Conservation (phyloP, 164 flowering plant genomes). For the Vitis cinerea region DNA sequence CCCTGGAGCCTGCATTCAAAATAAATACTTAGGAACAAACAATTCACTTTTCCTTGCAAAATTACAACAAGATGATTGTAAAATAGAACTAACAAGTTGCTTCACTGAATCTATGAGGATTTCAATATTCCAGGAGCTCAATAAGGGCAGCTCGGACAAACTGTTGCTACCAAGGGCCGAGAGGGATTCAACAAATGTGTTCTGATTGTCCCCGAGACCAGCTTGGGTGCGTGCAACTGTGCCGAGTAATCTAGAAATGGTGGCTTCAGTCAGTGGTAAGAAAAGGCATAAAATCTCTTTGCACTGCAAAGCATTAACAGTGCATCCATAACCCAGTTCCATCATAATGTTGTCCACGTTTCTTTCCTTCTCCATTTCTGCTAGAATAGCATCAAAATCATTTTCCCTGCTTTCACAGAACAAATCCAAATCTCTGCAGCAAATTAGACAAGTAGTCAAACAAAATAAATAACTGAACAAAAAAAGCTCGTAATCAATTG, state of each 20-base stretch:
- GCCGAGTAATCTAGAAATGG: slow-evolving; percentile 66
- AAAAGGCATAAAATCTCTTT: slow-evolving; percentile 75
- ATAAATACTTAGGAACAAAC: slow-evolving; percentile 9
- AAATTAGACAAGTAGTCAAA: slow-evolving; percentile 7
- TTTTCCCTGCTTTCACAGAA: slow-evolving; percentile 42
- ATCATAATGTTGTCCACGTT: slow-evolving; percentile 76
- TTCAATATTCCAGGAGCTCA: slow-evolving; percentile 78
- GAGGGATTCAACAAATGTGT: slow-evolving; percentile 44
- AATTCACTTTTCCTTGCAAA: not conserved
- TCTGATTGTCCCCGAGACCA: slow-evolving; percentile 76
- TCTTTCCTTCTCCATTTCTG: slow-evolving; percentile 84
- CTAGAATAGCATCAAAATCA: slow-evolving; percentile 78
- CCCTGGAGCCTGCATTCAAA: slow-evolving; percentile 68
- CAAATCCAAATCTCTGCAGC: slow-evolving; percentile 60
- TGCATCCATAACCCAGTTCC: slow-evolving; percentile 94
- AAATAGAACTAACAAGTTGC: slow-evolving; percentile 67
- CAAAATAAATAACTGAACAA: not conserved
- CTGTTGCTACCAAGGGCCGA: slow-evolving; percentile 60
- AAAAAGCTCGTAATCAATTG: not conserved
- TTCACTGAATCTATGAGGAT: slow-evolving; percentile 78
- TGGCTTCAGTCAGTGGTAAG: slow-evolving; percentile 67
- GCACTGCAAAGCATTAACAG: slow-evolving; percentile 66
- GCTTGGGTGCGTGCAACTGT: slow-evolving; percentile 55
- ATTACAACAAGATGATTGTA: not conserved
- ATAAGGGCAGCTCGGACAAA: slow-evolving; percentile 42